Evolutionary conservation across 495 filamentous ascomycete species (phyloP).

Genomic region (Lasiosphaeria miniovina): DNA sequence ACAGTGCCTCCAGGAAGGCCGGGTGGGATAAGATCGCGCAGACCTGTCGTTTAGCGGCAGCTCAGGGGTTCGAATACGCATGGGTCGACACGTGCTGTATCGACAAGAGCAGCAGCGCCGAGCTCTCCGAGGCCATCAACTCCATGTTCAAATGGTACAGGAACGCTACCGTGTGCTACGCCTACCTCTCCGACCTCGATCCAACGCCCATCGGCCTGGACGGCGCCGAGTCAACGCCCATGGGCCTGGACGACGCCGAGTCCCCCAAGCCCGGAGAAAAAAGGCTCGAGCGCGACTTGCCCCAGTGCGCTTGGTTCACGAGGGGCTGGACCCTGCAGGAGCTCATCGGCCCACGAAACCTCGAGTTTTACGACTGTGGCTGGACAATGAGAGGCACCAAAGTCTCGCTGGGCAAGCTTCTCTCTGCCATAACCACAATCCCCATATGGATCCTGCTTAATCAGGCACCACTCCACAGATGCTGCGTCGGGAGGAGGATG

Average conservation of each 20-base stretch:
- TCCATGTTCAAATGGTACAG: slow-evolving; percentile 20
- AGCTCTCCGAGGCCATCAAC: slow-evolving; percentile 20
- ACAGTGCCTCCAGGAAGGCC: slow-evolving; percentile 13
- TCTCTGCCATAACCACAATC: slow-evolving; percentile 2
- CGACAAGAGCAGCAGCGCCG: slow-evolving; percentile 21
- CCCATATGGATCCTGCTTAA: not conserved
- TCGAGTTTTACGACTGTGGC: slow-evolving; percentile 2
- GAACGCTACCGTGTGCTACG: slow-evolving; percentile 12
- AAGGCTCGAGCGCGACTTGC: not conserved
- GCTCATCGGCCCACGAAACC: not conserved
- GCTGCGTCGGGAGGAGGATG: slow-evolving; percentile 22
- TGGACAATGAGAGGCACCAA: not conserved
- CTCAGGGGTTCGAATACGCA: not conserved
- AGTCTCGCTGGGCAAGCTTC: not conserved
- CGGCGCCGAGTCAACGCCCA: too few relatives aligned
- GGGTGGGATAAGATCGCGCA: slow-evolving; percentile 23
- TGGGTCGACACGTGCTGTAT: slow-evolving; percentile 24
- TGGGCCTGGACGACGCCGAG: too few relatives aligned
- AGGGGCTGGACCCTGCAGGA: slow-evolving; percentile 16
- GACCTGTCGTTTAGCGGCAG: slow-evolving; percentile 2
- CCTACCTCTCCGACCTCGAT: slow-evolving; percentile 12
- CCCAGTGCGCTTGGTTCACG: slow-evolving; percentile 10
- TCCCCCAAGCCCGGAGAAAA: too few relatives aligned
- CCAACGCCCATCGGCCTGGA: too few relatives aligned
- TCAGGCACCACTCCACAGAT: not conserved